Conservation (phyloP, 805 yeast genomes). For the Schizosaccharomyces japonicus region DNA sequence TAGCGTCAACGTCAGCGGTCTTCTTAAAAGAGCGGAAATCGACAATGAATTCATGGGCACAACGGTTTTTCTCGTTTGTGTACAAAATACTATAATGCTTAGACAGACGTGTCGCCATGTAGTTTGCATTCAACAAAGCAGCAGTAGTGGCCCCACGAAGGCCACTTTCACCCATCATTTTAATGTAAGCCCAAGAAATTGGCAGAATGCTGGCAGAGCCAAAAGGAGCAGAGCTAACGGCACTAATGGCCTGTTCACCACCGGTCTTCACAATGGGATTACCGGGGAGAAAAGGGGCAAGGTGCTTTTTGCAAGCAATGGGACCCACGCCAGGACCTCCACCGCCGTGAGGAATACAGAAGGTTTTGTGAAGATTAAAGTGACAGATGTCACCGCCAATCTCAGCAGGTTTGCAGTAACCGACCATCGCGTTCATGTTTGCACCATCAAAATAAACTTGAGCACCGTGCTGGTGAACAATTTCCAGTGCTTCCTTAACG, state of each 20-base stretch:
- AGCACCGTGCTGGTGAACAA: constrained; percentile 70
- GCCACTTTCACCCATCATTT: constrained; percentile 70
- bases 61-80: constrained; percentile 39
- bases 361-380: constrained; percentile 85
- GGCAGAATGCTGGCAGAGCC: constrained; percentile 89
- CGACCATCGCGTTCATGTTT: constrained; percentile 97
- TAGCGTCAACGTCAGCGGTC: constrained; percentile 60
- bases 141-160: constrained; percentile 68
- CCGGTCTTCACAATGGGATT: constrained; percentile 42
- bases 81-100: constrained; percentile 56
- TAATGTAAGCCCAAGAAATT: constrained; percentile 83
- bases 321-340: constrained; percentile 99
- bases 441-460: constrained; percentile 92
- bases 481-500: constrained; percentile 60
- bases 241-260: constrained; percentile 29
- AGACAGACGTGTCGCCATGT: constrained; percentile 62
- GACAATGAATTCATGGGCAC: constrained; percentile 91
- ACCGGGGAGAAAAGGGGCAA: constrained; percentile 58
- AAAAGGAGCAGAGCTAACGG: constrained; percentile 83
- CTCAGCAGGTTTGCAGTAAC: constrained; percentile 90
- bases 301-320: constrained; percentile 68
- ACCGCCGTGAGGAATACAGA: constrained; percentile 96
- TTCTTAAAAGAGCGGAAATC: constrained; percentile 70
- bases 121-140: constrained; percentile 88
- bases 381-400: constrained; percentile 97